Percentiles rank a stretch among this genome's conserved stretches.
Conservation (phyloP, 371 early-diverging fungal genomes). For the Umbelopsis sp. region DNA sequence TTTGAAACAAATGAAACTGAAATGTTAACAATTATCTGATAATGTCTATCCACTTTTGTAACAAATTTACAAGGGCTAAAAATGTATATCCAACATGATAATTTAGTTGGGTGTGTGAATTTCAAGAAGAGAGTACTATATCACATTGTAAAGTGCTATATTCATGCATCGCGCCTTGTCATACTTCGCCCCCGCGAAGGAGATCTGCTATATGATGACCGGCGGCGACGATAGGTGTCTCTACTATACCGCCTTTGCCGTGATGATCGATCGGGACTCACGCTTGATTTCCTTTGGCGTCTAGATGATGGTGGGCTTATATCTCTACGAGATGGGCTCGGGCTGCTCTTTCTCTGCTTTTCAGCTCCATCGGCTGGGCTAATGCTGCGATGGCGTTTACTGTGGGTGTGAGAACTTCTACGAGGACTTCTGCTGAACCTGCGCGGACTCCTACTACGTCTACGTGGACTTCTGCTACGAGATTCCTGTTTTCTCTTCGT, state of each 20-base stretch:
- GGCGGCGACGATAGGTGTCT: not conserved
- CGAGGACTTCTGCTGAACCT: conserved; percentile 2
- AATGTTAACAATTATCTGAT: too few species aligned
- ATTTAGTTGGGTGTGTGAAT: too few species aligned
- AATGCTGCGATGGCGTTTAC: not conserved
- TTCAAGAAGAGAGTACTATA: too few species aligned
- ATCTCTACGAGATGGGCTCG: too few species aligned
- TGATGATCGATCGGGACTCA: not conserved
- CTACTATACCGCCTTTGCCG: not conserved
- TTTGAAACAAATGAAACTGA: too few species aligned
- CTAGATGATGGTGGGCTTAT: conserved; percentile 29
- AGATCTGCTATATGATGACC: not conserved
- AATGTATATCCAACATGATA: too few species aligned
- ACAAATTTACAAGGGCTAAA: too few species aligned
- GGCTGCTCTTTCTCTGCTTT: too few species aligned
- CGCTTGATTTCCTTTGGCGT: conserved; percentile 27
- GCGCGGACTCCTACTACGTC: not conserved
- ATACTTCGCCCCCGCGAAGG: not conserved
- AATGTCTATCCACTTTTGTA: too few species aligned
- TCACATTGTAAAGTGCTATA: too few species aligned
- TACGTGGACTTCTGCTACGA: conserved; percentile 5
- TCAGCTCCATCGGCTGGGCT: too few species aligned
- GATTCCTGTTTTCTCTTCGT: not conserved
- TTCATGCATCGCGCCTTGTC: not conserved
- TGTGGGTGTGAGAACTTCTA: not conserved